These are phyloP conservation scores for Actinomucor elegans DNA, from an alignment of 371 early-diverging fungal species.

Conservation along the genomic window DNA sequence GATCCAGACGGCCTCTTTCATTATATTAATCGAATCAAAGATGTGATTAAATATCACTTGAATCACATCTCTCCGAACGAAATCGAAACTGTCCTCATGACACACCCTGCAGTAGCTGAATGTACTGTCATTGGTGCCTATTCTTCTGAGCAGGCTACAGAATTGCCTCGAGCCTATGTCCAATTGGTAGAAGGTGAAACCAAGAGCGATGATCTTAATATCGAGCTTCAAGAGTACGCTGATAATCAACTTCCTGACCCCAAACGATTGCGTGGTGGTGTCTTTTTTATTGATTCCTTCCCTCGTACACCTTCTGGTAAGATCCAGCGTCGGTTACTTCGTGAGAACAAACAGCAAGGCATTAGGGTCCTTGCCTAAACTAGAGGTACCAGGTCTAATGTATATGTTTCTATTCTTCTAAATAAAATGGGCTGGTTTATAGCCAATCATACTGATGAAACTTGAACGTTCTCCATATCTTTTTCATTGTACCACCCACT, in stretches of 20 bases:
- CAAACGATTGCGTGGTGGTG: constrained; percentile 75
- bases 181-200: constrained; percentile 40
- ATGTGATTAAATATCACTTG: constrained; percentile 68
- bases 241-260: constrained; percentile 61
- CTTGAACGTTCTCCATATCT: too few relatives aligned
- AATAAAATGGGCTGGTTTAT: too few relatives aligned
- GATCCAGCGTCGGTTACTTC: constrained; percentile 17
- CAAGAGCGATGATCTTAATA: background rate
- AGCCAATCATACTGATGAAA: too few relatives aligned
- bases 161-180: constrained; percentile 72
- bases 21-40: constrained; percentile 60
- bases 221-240: constrained; percentile 45
- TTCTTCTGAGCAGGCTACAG: constrained; percentile 56
- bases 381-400: too few relatives aligned
- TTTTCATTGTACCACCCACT: too few relatives aligned
- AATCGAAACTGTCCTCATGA: constrained; percentile 42
- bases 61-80: constrained; percentile 29
- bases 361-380: too few relatives aligned
- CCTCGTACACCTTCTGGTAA: constrained; percentile 59
- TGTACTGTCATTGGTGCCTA: constrained; percentile 65
- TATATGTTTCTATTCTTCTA: too few relatives aligned
- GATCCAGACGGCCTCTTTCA: constrained; percentile 56
- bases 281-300: constrained; percentile 59
- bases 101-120: constrained; percentile 69
- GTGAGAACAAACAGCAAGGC: constrained; percentile 1